Evolutionary conservation across 2,329 filamentous ascomycete genomes (phyloP).

Genomic region (Calonectria leucothoes): DNA sequence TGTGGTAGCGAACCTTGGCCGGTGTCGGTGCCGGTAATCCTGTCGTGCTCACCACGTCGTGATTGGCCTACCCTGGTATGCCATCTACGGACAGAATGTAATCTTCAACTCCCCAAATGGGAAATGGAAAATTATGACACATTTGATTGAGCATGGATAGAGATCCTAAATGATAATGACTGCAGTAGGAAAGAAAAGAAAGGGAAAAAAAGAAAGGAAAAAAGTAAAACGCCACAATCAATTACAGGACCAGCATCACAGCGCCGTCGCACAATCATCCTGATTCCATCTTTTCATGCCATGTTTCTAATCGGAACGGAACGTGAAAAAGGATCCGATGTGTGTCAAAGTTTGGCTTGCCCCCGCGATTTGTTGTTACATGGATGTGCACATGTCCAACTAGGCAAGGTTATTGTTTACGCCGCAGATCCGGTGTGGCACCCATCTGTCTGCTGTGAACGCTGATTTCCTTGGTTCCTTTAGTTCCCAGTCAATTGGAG

Average conservation of each 20-base stretch:
- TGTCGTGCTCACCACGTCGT: background rate
- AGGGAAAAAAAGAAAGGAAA: background rate
- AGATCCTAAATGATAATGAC: background rate
- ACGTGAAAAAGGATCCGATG: background rate
- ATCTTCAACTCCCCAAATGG: background rate
- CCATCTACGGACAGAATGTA: background rate
- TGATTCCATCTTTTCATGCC: background rate
- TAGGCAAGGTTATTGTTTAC: background rate
- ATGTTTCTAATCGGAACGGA: background rate
- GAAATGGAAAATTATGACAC: background rate
- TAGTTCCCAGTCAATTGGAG: background rate
- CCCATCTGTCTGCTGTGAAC: conserved; percentile 11
- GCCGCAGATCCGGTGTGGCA: conserved; percentile 3
- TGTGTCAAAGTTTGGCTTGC: background rate
- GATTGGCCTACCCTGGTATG: background rate
- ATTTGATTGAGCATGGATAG: background rate
- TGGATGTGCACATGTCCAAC: background rate
- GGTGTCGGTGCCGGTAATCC: background rate
- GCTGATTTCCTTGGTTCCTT: conserved; percentile 13
- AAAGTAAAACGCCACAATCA: background rate
- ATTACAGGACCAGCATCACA: background rate
- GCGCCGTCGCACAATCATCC: background rate
- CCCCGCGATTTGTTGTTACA: background rate
- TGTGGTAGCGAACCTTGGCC: background rate
- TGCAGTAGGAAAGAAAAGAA: too few species aligned